phyloP scores from a whole-genome alignment of 148 eudicot genomes.

The Vaccinium vitisidaea region DNA sequence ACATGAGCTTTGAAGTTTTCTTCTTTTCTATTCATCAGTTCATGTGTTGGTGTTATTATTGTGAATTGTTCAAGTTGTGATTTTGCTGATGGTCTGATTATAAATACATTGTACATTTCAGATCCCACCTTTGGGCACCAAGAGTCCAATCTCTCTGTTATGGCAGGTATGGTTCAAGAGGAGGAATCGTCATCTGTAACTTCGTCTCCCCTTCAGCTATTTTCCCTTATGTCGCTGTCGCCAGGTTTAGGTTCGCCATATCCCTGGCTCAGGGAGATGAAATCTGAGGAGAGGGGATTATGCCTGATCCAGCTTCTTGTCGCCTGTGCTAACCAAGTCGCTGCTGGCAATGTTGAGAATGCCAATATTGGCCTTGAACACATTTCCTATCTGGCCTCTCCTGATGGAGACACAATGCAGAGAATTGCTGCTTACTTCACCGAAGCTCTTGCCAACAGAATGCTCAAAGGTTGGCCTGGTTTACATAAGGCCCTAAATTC shows the following conservation, averaged over 20 bases:
- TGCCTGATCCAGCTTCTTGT: slow-evolving; percentile 58
- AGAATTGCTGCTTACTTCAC: slow-evolving; percentile 72
- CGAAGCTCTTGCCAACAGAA: slow-evolving; percentile 67
- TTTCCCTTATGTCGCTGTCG: slow-evolving; percentile 56
- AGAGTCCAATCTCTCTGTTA: slow-evolving; percentile 4
- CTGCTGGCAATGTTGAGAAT: slow-evolving; percentile 43
- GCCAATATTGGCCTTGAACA: slow-evolving; percentile 57
- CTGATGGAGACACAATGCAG: slow-evolving; percentile 74
- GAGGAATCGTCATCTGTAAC: slow-evolving; percentile 48
- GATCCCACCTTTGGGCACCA: slow-evolving; percentile 6
- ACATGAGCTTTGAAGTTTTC: neutral
- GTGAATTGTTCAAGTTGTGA: neutral
- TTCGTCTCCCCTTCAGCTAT: slow-evolving; percentile 61
- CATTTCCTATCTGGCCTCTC: slow-evolving; percentile 60
- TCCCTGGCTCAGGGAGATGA: slow-evolving; percentile 59
- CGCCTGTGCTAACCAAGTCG: slow-evolving; percentile 60
- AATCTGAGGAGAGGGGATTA: slow-evolving; percentile 70
- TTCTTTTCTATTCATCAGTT: neutral
- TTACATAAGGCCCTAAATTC: slow-evolving; percentile 64
- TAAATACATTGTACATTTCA: neutral
- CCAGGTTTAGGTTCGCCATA: slow-evolving; percentile 56
- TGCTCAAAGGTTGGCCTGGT: slow-evolving; percentile 62
- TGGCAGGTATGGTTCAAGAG: slow-evolving; percentile 49
- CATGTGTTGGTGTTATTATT: neutral
- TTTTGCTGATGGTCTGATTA: neutral